Base-by-base conservation (phyloP, 805 yeast species). In the Candida silvicultrix region DNA sequence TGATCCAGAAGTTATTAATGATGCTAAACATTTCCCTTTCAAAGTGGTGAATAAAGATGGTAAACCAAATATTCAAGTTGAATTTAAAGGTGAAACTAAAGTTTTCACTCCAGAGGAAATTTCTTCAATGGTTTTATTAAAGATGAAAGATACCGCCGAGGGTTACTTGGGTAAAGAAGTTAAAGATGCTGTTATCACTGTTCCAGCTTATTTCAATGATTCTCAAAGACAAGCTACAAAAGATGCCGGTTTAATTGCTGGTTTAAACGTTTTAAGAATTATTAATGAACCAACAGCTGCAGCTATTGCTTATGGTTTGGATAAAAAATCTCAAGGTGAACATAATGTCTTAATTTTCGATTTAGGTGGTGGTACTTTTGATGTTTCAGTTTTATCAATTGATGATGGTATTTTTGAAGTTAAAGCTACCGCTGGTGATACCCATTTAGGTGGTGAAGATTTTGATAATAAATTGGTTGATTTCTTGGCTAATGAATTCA, bases 351-450 rank as follows among this genome's bases (percentile, higher is more conserved):
- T 89, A 65, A 88, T 89, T 68, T 89, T 89, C 75, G 97, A 89
- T 73, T 80, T 90, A 62, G 97, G 97, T 81, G 97, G 97, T 77
- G 97, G 97, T 82, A 90, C 97, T 64, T 90, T 90, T 75, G 97
- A 90, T 87, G 97, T 90, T 44, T 90, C 97, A 23, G 77, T 90
- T 52, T 78, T 90, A 66, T 80, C 95, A 58, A 90, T 90, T 64
- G 96, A 89, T 65, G 97, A 88, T 59, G 97, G 97, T 75, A 85
- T 90, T 64, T 90, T 90, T 71, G 96, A 89, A 77, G 97, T 90
- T 61, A 89, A 89, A 78, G 94, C 97, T 57, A 90, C 98, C 51
- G 75, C 76, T 51, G 76, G 76, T 71, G 75, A 89, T 67, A 87
- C 92, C 49, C 92, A 84, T 73, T 83, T 88, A 77, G 97, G 97